phyloP scores from a whole-genome alignment of 768 basidiomycete species.

The Chalciporus sphaerocephalus region DNA sequence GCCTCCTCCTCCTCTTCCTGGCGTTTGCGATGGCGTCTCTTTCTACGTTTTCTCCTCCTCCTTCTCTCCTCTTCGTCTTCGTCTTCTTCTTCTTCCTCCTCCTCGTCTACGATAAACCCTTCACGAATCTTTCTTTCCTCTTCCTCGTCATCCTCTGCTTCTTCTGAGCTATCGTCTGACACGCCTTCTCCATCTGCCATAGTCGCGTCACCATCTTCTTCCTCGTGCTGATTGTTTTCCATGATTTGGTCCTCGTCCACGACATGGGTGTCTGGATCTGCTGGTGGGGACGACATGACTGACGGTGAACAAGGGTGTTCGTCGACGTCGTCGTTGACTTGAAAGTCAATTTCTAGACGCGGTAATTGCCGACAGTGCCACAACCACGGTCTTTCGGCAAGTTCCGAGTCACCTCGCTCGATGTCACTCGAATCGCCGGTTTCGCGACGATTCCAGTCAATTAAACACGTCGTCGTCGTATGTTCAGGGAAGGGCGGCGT shows the following conservation, averaged over 20 bases:
- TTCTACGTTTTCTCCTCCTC: conserved; percentile 61
- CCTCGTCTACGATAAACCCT: conserved; percentile 92
- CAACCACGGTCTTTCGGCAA: conserved; percentile 8
- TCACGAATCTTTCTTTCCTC: conserved; percentile 75
- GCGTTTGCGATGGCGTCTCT: conserved; percentile 56
- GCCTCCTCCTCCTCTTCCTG: conserved; percentile 56
- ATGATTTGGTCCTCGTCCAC: conserved; percentile 57
- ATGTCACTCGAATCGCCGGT: conserved; percentile 53
- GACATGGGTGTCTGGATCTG: conserved; percentile 32
- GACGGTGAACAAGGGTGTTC: conserved; percentile 20
- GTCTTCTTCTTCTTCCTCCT: conserved; percentile 81
- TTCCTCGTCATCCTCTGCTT: conserved; percentile 88
- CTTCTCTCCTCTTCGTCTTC: conserved; percentile 54
- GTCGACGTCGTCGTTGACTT: conserved; percentile 2
- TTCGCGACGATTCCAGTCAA: conserved; percentile 60
- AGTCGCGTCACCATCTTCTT: conserved; percentile 54
- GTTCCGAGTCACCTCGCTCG: not conserved
- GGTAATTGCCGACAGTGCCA: conserved; percentile 27
- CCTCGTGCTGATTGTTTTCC: conserved; percentile 47
- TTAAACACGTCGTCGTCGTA: conserved; percentile 88
- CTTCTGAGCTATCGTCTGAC: conserved; percentile 83
- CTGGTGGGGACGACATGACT: conserved; percentile 54
- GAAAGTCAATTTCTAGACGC: conserved; percentile 2
- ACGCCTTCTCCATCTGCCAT: conserved; percentile 41
- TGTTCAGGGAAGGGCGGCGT: conserved; percentile 97